A percentile compares a stretch with the other conserved stretches of the same genome.
These are phyloP conservation scores for Rhypophila decipiens DNA, from an alignment of 495 filamentous ascomycete genomes.

Conservation along the genomic window DNA sequence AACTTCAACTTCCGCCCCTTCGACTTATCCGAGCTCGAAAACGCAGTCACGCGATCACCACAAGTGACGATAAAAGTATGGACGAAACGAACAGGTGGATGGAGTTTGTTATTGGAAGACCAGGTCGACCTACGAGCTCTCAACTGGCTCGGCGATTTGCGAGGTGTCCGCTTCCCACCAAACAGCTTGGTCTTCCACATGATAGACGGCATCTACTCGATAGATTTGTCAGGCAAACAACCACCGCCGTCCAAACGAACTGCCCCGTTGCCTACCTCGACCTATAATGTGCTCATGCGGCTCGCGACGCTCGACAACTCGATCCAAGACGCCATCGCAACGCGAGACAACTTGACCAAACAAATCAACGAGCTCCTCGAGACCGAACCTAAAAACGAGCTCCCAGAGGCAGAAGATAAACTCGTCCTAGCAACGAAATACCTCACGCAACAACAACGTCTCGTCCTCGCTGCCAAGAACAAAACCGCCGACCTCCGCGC, in stretches of 20 bases:
- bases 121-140: constrained; percentile 62
- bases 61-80: constrained; percentile 67
- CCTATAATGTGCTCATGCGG: constrained; percentile 86
- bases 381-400: constrained; percentile 37
- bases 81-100: constrained; percentile 58
- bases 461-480: constrained; percentile 52
- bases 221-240: constrained; percentile 40
- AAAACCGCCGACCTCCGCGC: constrained; percentile 56
- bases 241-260: constrained; percentile 41
- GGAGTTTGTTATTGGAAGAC: constrained; percentile 64
- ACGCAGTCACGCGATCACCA: constrained; percentile 58
- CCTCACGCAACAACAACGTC: constrained; percentile 56
- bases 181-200: constrained; percentile 89
- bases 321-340: constrained; percentile 82
- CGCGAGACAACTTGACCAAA: constrained; percentile 61
- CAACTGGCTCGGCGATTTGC: constrained; percentile 75
- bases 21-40: constrained; percentile 64
- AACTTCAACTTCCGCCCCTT: constrained; percentile 89
- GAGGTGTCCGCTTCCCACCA: constrained; percentile 69
- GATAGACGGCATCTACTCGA: constrained; percentile 80
- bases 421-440: constrained; percentile 52
- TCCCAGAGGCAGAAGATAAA: constrained; percentile 59
- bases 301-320: constrained; percentile 86
- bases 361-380: constrained; percentile 74
- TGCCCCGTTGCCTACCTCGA: constrained; percentile 53